phyloP scores from a whole-genome alignment of 148 eudicot genomes.

The Cornus kousa region DNA sequence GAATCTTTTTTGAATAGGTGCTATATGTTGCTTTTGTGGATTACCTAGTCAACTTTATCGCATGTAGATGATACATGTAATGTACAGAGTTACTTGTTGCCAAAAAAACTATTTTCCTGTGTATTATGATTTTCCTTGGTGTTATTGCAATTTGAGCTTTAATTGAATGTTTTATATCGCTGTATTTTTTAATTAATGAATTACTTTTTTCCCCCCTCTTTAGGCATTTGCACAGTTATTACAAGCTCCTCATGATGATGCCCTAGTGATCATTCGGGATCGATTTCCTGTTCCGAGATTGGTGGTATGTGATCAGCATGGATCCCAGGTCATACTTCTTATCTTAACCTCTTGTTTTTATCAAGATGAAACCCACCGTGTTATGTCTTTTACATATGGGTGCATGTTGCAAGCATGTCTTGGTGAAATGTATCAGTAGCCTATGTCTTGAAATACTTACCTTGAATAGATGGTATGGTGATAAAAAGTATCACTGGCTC shows the following conservation, averaged over 20 bases:
- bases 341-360: not conserved
- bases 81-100: not conserved
- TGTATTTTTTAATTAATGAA: not conserved
- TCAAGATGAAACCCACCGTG: not conserved
- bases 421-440: not conserved
- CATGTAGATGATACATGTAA: not conserved
- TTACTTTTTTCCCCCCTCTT: not conserved
- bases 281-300: conserved; percentile 98
- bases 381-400: not conserved
- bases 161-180: not conserved
- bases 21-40: not conserved
- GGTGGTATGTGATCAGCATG: conserved; percentile 98
- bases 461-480: no score
- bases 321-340: conserved; percentile 71
- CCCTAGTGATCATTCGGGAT: conserved; percentile 70
- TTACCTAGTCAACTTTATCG: not conserved
- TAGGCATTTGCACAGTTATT: conserved; percentile 78
- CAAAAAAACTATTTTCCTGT: not conserved
- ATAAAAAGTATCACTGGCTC: no score
- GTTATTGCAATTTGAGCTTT: not conserved
- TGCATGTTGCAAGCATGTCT: not conserved
- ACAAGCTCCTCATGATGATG: conserved; percentile 87
- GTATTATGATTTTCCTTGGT: not conserved
- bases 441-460: not conserved
- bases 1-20: not conserved